These are phyloP conservation scores for Aureobasidium musti DNA, from an alignment of 2,329 filamentous ascomycete genomes.

Conservation along the genomic window DNA sequence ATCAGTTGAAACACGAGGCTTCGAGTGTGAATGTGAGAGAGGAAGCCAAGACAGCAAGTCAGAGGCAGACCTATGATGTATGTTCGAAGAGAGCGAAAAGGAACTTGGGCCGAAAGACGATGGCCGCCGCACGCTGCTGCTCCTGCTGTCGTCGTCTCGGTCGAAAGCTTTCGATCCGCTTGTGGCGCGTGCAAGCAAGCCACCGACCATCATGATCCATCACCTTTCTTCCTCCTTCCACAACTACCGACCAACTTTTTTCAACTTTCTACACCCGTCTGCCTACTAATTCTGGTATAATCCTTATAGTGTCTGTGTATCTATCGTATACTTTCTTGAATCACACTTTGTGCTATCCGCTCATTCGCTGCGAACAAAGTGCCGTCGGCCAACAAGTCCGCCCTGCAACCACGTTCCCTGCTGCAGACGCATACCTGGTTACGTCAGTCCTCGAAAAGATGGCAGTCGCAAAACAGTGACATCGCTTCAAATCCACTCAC, in stretches of 20 bases:
- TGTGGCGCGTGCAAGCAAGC: slow-evolving; percentile 15
- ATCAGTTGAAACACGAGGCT: slow-evolving; percentile 6
- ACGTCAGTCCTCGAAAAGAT: slow-evolving; percentile 17
- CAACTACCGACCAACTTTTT: neutral
- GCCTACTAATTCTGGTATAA: neutral
- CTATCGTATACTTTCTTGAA: neutral
- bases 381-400: neutral
- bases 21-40: neutral
- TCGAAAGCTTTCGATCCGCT: neutral
- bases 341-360: no score
- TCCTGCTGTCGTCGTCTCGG: neutral
- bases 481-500: neutral
- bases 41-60: neutral
- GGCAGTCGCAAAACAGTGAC: slow-evolving; percentile 11
- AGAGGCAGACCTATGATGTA: slow-evolving; percentile 9
- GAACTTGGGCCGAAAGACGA: neutral
- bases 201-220: slow-evolving; percentile 4
- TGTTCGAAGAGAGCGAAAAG: slow-evolving; percentile 1
- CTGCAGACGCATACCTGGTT: neutral
- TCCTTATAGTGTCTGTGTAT: no score
- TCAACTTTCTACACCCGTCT: neutral
- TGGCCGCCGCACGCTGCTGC: neutral
- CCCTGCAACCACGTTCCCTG: neutral
- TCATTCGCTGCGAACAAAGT: neutral
- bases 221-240: neutral